Base-by-base conservation (phyloP, 2,329 filamentous ascomycete species). In the Pleurostoma richardsiae region DNA sequence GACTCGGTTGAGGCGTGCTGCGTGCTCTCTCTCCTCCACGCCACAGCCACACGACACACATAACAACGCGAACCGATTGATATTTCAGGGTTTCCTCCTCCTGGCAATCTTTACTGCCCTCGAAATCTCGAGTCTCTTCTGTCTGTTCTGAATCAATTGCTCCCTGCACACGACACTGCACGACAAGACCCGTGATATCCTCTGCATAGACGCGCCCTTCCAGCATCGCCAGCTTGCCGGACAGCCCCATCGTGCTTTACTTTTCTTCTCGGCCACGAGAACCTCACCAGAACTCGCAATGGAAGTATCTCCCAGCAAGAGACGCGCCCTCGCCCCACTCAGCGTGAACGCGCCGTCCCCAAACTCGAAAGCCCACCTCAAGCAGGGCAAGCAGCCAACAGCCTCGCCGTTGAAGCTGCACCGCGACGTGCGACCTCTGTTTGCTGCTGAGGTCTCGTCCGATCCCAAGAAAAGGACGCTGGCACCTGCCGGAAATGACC, bases 271-370 rank as follows among this genome's bases (percentile, higher is more conserved):
- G 8, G 8, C n/a, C 33, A 8, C n/a, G 8, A 8, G 8, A 8
- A 36, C 8, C n/a, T n/a, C 33, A 8, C 33, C 2, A 8, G 8
- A 36, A 8, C n/a, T n/a, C n/a, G 33, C 33, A 44, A 56, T 55
- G 53, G 47, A 54, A 29, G 50, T 60, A 30, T 62, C 66, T 39
- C 72, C 72, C 8, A 52, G 59, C 36, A 76, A 73, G 58, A 64
- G 71, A 70, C 73, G 73, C 70, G 72, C 69, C 51, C 70, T 77
- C 39, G 72, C 67, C 44, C 59, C 69, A 27, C 63, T 74, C 43
- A 65, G 76, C 61, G 66, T 68, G 46, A 76, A 76, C 64, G 66
- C 33, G 33, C 33, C 33, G n/a, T 36, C 33, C n/a, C 33, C 33
- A 8, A 36, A 36, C 33, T 36, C 33, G 33, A 36, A 36, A 41